These are phyloP conservation scores for Trichoderma semiorbis DNA, from an alignment of 2,329 filamentous ascomycete genomes.

Conservation along the genomic window DNA sequence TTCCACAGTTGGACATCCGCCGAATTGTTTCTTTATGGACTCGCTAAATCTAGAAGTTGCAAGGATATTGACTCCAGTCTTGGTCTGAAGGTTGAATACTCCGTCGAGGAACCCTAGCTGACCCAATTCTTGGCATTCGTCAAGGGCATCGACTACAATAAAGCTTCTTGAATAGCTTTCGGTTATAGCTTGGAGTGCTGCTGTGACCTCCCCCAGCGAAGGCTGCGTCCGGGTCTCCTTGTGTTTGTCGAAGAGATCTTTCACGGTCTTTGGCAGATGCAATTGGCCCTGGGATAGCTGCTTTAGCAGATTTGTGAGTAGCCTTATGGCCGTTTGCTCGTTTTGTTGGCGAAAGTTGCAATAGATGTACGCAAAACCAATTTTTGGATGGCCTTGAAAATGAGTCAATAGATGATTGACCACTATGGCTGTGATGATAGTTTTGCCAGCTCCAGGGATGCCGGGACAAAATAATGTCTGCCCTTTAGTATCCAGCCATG, in stretches of 20 bases:
- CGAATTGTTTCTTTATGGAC: not conserved
- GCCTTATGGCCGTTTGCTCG: not conserved
- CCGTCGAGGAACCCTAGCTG: not conserved
- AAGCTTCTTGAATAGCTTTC: not conserved
- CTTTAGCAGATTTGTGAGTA: not conserved
- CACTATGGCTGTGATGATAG: not conserved
- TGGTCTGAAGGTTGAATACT: not conserved
- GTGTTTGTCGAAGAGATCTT: not conserved
- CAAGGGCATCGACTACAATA: not conserved
- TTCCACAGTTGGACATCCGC: not conserved
- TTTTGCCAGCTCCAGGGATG: not conserved
- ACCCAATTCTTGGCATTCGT: not conserved
- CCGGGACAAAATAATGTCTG: not conserved
- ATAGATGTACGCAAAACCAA: not conserved
- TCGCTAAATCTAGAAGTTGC: not conserved
- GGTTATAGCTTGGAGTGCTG: not conserved
- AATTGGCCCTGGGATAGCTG: not conserved
- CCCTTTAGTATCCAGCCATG: not conserved
- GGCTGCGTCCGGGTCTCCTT: not conserved
- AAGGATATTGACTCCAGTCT: not conserved
- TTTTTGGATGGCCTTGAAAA: rapidly evolving
- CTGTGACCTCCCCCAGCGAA: not conserved
- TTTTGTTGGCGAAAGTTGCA: not conserved
- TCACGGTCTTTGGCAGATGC: not conserved
- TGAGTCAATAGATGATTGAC: not conserved